phyloP scores from a whole-genome alignment of 2,329 filamentous ascomycete species.

The Neophaeococcomyces aloes region DNA sequence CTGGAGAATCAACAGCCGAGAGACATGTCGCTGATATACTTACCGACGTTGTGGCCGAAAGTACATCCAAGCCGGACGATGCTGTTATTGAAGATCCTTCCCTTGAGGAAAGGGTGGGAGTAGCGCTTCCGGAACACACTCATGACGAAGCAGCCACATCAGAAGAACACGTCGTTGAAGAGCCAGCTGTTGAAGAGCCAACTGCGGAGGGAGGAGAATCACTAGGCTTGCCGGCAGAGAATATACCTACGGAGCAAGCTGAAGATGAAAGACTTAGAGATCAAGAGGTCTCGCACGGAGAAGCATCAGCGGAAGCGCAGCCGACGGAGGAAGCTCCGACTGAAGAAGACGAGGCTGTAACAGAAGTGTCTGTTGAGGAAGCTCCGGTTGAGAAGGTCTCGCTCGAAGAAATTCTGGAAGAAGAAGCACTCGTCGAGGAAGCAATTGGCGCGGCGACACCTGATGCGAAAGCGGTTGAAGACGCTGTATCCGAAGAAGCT shows the following conservation, averaged over 20 bases:
- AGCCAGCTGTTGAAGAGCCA: background rate
- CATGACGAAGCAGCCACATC: constrained; percentile 1
- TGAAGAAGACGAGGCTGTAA: constrained; percentile 7
- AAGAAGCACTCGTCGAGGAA: too few relatives aligned
- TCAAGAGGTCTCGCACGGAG: background rate
- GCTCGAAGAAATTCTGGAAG: too few relatives aligned
- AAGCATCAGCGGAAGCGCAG: background rate
- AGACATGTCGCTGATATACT: too few relatives aligned
- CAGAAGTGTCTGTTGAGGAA: too few relatives aligned
- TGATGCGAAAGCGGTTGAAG: background rate
- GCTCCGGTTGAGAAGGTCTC: too few relatives aligned
- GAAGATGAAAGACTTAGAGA: background rate
- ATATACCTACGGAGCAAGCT: background rate
- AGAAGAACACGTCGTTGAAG: constrained; percentile 1
- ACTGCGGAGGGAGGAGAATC: constrained; percentile 1
- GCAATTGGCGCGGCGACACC: background rate
- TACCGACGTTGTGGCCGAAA: too few relatives aligned
- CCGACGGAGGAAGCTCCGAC: constrained; percentile 4
- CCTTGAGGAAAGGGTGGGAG: background rate
- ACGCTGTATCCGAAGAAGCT: background rate
- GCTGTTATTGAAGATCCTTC: constrained; percentile 14
- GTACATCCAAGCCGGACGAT: constrained; percentile 18
- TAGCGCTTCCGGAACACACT: background rate
- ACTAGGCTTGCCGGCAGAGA: background rate
- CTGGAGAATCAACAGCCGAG: constrained; percentile 9